These are phyloP conservation scores for Exophiala aquamarina DNA, from an alignment of 2,329 filamentous ascomycete genomes.

Conservation along the genomic window DNA sequence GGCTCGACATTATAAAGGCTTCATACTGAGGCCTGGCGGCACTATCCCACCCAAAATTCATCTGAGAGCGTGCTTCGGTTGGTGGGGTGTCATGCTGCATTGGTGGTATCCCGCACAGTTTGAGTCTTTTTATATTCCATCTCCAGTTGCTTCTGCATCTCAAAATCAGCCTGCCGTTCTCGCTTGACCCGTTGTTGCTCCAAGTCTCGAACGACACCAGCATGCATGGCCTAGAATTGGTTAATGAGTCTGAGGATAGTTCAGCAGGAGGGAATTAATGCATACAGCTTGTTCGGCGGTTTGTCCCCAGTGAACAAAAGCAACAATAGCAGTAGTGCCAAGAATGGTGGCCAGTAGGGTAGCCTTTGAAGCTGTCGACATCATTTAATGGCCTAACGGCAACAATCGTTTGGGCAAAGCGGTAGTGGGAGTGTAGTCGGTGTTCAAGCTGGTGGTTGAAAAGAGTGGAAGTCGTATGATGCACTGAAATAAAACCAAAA, in stretches of 20 bases:
- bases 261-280: constrained; percentile 21
- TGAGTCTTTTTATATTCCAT: constrained; percentile 89
- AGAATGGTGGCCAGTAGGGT: constrained; percentile 77
- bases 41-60: no score
- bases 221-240: constrained; percentile 75
- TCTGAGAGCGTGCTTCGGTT: background rate
- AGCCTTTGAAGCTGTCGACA: constrained; percentile 89
- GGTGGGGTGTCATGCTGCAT: constrained; percentile 12
- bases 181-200: constrained; percentile 88
- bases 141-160: constrained; percentile 82
- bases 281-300: constrained; percentile 77
- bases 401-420: background rate
- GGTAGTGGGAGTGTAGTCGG: no score
- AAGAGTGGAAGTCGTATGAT: no score
- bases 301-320: constrained; percentile 88
- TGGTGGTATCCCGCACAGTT: constrained; percentile 54
- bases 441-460: no score
- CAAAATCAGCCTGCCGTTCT: constrained; percentile 91
- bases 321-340: constrained; percentile 72
- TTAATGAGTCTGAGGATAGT: constrained; percentile 1
- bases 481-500: no score
- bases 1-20: no score
- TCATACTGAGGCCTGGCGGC: no score
- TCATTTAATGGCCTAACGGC: constrained; percentile 39
- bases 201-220: constrained; percentile 89